Base-by-base conservation (phyloP, 306 rosid species). In the Begonia fuchsioides region DNA sequence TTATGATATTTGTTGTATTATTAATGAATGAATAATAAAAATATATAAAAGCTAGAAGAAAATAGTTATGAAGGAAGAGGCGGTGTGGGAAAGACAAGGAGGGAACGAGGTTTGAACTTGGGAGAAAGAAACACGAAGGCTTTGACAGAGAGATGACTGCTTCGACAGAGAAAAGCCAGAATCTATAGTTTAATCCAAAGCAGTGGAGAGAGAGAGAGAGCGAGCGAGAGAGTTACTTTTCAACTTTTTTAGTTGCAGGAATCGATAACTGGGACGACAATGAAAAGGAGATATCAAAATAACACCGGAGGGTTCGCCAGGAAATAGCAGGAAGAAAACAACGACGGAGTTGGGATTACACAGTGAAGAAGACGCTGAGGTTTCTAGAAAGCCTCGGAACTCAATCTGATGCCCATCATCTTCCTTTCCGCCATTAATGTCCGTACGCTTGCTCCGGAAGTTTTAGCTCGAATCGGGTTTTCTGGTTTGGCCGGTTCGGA, bases 191-290 rank as follows among this genome's bases (percentile, higher is more conserved):
- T 60, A 44, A 46, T 17, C 38, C 2, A n/a, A 47, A 18, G 39
- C 52, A 43, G 47, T 57, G 50, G 47, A 56, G 48, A 51, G 55
- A 39, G 41, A 54, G 17, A 15, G 60, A 46, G 57, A 16, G 58
- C 10, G 63, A 43, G 54, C 10, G 68, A 41, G 62, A 38, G 70
- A 17, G 52, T 64, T 75, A 78, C 96, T 88, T 83, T 83, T 73
- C 93, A 79, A 83, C 86, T 87, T 83, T 83, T 80, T 78, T 80
- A 76, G 79, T 74, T 80, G 94, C 94, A 82, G 87, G 93, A 87
- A 83, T 83, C 93, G 82, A 77, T 72, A 61, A 66, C 60, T 59
- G 77, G 73, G 68, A 63, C 72, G 74, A 88, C 62, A 83, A 79
- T 76, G 71, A 73, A 78, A 68, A 60, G 66, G 71, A 63, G 72